Evolutionary conservation across 345 rosid species (phyloP).

Genomic region (Moricandia arvensis): DNA sequence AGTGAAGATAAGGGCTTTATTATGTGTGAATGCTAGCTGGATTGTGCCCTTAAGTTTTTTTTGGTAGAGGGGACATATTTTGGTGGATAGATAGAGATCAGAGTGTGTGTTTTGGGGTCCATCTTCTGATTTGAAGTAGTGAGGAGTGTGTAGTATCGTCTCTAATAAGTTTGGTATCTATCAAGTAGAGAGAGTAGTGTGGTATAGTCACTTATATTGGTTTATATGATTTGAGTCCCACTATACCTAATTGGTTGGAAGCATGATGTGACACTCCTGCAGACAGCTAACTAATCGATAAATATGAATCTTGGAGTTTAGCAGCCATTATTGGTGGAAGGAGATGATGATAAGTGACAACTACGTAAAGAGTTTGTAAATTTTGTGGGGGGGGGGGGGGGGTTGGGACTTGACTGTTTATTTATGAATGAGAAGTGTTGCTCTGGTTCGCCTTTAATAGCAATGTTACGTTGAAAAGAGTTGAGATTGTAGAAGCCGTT

Average conservation of each 20-base stretch:
- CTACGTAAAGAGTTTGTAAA: conserved; percentile 21
- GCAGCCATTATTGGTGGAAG: conserved; percentile 33
- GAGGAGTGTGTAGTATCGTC: conserved; percentile 37
- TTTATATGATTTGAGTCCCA: conserved; percentile 43
- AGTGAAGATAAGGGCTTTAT: conserved; percentile 38
- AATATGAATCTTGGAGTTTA: conserved; percentile 27
- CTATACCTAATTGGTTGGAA: conserved; percentile 43
- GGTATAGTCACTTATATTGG: conserved; percentile 34
- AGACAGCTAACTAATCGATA: conserved; percentile 38
- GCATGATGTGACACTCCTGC: conserved; percentile 45
- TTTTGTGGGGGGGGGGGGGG: conserved; percentile 21
- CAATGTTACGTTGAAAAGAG: background rate
- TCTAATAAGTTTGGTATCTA: conserved; percentile 49
- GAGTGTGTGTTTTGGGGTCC: conserved; percentile 48
- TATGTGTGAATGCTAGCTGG: conserved; percentile 50
- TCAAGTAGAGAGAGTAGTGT: conserved; percentile 39
- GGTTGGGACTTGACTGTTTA: conserved; percentile 12
- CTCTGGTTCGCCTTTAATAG: background rate
- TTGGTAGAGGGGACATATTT: conserved; percentile 34
- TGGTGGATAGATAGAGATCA: conserved; percentile 40
- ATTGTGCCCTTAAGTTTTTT: conserved; percentile 34
- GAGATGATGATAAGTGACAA: conserved; percentile 35
- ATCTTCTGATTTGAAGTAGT: conserved; percentile 35
- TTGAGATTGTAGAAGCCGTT: conserved; percentile 8
- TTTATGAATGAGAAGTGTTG: background rate